phyloP scores from a whole-genome alignment of 768 basidiomycete genomes.

The Auricularia sp. region DNA sequence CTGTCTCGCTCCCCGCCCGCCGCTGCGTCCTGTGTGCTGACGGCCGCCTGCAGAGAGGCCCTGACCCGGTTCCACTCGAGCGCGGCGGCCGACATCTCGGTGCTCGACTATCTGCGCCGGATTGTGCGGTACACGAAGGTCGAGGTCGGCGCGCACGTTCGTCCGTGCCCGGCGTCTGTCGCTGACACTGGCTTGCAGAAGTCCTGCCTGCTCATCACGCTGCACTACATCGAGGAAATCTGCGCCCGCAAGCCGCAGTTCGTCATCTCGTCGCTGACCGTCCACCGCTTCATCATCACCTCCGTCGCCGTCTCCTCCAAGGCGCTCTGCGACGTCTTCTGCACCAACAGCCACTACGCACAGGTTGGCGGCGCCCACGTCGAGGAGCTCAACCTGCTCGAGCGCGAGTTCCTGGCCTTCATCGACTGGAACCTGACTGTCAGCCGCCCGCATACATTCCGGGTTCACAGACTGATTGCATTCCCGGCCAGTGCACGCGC shows the following conservation, averaged over 20 bases:
- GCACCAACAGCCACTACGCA: constrained; percentile 89
- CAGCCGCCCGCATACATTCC: constrained; percentile 24
- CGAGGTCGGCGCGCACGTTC: constrained; percentile 48
- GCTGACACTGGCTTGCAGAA: constrained; percentile 34
- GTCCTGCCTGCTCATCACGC: constrained; percentile 67
- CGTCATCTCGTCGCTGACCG: constrained; percentile 90
- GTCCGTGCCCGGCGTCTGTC: neutral
- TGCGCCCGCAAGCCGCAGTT: constrained; percentile 79
- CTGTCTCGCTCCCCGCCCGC: constrained; percentile 23
- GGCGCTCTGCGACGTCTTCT: constrained; percentile 91
- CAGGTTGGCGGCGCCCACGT: constrained; percentile 92
- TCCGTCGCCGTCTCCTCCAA: constrained; percentile 89
- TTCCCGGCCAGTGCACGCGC: constrained; percentile 62
- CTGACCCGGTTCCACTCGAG: constrained; percentile 96
- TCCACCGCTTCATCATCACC: constrained; percentile 95
- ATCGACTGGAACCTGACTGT: constrained; percentile 95
- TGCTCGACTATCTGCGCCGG: constrained; percentile 87
- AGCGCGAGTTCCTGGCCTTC: constrained; percentile 82
- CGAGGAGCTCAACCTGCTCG: constrained; percentile 85
- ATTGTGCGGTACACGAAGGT: constrained; percentile 93
- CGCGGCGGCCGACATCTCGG: constrained; percentile 74
- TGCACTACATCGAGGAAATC: constrained; percentile 90
- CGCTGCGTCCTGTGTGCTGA: neutral
- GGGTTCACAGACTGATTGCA: neutral
- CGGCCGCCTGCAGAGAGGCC: constrained; percentile 48